Base-by-base conservation (phyloP, 2,329 filamentous ascomycete species). In the Didymella pinodella region DNA sequence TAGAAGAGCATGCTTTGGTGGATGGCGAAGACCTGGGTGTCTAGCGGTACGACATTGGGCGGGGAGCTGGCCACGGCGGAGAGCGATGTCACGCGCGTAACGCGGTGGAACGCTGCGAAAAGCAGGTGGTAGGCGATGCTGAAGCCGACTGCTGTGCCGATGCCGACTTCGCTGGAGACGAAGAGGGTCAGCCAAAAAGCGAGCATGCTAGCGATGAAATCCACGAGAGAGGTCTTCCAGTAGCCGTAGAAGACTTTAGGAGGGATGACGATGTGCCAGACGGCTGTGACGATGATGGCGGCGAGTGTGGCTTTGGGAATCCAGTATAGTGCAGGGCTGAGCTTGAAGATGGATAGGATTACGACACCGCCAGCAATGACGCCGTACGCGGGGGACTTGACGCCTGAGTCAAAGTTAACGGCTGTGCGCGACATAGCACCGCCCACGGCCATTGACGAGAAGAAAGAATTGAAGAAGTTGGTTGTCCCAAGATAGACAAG, bases 371-470 rank as follows among this genome's bases (percentile, higher is more conserved):
- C 83, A 0, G 87, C 88, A 53, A 90, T 78, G 22, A 87, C 64
- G 4, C 87, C 86, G 41, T 84, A 86, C 0, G 88, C 76, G 0
- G 88, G 88, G 6, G 85, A 87, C 61, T 83, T 84, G 66, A 89
- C 87, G 32, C 84, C 83, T 48, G 85, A 87, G 29, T 86, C 82
- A 0, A 86, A 88, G 77, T 89, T 90, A 68, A 90, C 86, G 8
- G 88, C 86, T 1, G 87, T 89, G 10, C 87, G 81, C 0, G 86
- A 88, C 84, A 90, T 89, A 62, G 86, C 87, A 25, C 86, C 88
- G 12, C 86, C 86, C 12, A 88, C 79, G n/a, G 86, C 81, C 85
- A 89, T 88, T 10, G 84, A 80, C 22, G 85, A 84, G 72, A 90
- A 89, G 75, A 88, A 86, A 46, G 83, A 84, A 75, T 88, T 89